Evolutionary conservation across 345 rosid species (phyloP).

Genomic region (Salix caprea): DNA sequence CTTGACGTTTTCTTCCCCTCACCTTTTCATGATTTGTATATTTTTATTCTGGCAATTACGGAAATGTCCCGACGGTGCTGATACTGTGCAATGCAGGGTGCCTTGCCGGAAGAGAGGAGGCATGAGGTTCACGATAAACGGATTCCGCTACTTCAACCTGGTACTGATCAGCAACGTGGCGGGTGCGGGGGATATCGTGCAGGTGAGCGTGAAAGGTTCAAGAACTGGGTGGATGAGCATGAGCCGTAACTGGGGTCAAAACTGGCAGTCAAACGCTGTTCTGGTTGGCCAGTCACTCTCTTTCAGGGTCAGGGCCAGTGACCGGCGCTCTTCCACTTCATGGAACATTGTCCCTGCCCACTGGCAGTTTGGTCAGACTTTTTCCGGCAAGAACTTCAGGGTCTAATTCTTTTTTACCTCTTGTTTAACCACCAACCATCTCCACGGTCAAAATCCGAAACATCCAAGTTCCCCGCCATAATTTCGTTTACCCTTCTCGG

Average conservation of each 20-base stretch:
- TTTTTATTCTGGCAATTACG: neutral
- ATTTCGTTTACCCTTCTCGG: neutral
- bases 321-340: constrained; percentile 74
- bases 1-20: neutral
- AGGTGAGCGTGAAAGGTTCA: constrained; percentile 69
- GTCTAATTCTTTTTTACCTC: constrained; percentile 28
- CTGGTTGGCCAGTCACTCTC: constrained; percentile 84
- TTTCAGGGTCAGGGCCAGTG: constrained; percentile 75
- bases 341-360: constrained; percentile 62
- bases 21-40: neutral
- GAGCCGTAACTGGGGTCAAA: constrained; percentile 99
- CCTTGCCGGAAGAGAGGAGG: constrained; percentile 92
- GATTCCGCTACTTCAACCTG: constrained; percentile 94
- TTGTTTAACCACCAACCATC: neutral
- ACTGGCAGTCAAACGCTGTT: constrained; percentile 86
- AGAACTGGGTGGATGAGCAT: constrained; percentile 68
- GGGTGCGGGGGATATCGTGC: constrained; percentile 82
- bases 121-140: constrained; percentile 83
- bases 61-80: neutral
- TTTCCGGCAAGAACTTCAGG: constrained; percentile 79
- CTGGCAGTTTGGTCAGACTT: constrained; percentile 99
- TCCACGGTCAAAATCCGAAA: neutral
- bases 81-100: constrained; percentile 42
- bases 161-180: constrained; percentile 85
- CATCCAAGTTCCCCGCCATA: constrained; percentile 10